These are phyloP conservation scores for Tuber umbilicatum DNA, from an alignment of 495 filamentous ascomycete genomes.

Conservation along the genomic window DNA sequence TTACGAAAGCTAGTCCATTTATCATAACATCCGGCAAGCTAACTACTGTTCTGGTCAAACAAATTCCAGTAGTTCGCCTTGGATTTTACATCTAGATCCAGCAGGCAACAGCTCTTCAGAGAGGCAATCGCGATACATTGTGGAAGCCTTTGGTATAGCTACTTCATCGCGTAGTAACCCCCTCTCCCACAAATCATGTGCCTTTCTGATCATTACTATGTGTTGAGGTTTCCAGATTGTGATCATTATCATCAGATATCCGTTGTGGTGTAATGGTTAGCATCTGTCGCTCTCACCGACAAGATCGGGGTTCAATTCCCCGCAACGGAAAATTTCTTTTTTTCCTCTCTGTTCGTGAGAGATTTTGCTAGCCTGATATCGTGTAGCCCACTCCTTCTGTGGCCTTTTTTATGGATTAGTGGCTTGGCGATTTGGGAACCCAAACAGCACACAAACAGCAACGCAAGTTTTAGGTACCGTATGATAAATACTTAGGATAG, in stretches of 20 bases:
- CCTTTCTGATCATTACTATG: neutral
- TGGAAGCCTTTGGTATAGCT: too few species aligned
- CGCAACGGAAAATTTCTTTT: constrained; percentile 14
- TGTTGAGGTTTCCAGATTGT: neutral
- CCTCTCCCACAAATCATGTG: neutral
- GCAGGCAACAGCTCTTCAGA: too few species aligned
- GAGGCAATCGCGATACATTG: neutral
- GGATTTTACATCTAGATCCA: neutral
- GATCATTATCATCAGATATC: neutral
- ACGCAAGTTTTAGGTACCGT: neutral
- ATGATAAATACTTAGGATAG: neutral
- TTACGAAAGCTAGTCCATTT: too few species aligned
- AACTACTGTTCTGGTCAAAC: neutral
- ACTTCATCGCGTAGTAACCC: neutral
- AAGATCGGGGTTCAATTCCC: constrained; percentile 26
- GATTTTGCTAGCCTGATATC: neutral
- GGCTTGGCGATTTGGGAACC: neutral
- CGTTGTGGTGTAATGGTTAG: constrained; percentile 26
- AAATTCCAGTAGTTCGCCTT: neutral
- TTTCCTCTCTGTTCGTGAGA: neutral
- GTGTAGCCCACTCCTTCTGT: neutral
- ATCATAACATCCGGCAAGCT: neutral
- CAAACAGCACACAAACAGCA: neutral
- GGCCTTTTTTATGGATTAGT: neutral
- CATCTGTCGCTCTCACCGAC: constrained; percentile 26